phyloP scores from a whole-genome alignment of 1,284 basidiomycete genomes.

The Neonothopanus nambi region DNA sequence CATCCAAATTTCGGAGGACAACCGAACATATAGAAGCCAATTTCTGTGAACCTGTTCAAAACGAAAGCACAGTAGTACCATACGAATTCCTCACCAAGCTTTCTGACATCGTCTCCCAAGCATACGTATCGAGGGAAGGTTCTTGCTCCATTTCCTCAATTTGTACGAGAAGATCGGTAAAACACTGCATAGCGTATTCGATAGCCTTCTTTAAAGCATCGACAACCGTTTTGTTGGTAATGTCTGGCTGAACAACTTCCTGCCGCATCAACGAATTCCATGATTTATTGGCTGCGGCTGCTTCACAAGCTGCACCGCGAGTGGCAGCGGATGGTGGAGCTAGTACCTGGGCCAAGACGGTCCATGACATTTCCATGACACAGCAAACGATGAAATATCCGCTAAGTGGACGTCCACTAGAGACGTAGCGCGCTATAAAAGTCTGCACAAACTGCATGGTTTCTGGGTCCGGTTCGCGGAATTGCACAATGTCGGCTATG shows the following conservation, averaged over 20 bases:
- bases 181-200: slow-evolving; percentile 67
- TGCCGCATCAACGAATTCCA: slow-evolving; percentile 70
- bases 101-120: slow-evolving; percentile 86
- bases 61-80: neutral
- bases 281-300: slow-evolving; percentile 78
- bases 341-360: slow-evolving; percentile 76
- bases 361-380: slow-evolving; percentile 82
- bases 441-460: slow-evolving; percentile 62
- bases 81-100: slow-evolving; percentile 55
- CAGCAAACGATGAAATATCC: slow-evolving; percentile 91
- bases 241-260: slow-evolving; percentile 41
- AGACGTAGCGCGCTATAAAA: slow-evolving; percentile 77
- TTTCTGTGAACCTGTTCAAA: slow-evolving; percentile 56
- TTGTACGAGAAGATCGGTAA: slow-evolving; percentile 70
- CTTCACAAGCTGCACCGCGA: slow-evolving; percentile 50
- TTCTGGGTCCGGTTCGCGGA: slow-evolving; percentile 52
- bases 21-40: slow-evolving; percentile 84
- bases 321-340: slow-evolving; percentile 40
- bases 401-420: slow-evolving; percentile 74
- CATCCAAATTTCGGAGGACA: slow-evolving; percentile 70
- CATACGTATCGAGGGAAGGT: slow-evolving; percentile 79
- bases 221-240: slow-evolving; percentile 41
- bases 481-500: slow-evolving; percentile 59
- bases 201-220: slow-evolving; percentile 49
- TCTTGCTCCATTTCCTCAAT: slow-evolving; percentile 80